Evolutionary conservation across 2,329 filamentous ascomycete genomes (phyloP), one percentile per base, ranked within the genome.

Genomic region (Plectosphaerella sp.): DNA sequence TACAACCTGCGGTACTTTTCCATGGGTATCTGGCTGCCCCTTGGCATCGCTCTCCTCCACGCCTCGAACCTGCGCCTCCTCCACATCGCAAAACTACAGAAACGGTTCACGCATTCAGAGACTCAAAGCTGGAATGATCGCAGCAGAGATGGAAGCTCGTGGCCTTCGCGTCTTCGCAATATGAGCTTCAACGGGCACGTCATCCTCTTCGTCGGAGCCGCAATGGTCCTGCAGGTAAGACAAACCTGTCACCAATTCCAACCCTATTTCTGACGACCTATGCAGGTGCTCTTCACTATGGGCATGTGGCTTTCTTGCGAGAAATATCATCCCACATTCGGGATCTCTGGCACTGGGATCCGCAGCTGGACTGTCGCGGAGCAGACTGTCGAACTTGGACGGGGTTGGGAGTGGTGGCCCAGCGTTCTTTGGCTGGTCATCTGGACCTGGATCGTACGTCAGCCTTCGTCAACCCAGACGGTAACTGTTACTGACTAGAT

Each of bases 361-460:
- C 54, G 55, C 1, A 59, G 62, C 9, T 52, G 49, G 5, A 66
- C 62, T 1, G 50, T 70, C 14, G 72, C 73, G 22, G 73, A 76
- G 14, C 69, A 74, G 12, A 61, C 72, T 15, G 64, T 72, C 8
- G 67, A 69, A 7, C 70, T 75, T 52, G 64, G 68, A 52, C 65
- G 67, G 10, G 82, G 83, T 6, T 80, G 74, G 70, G 83, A 86
- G 65, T 86, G 82, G 82, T 78, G 78, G 64, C 79, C 79, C 1
- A 76, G 75, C 0, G 72, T 79, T 4, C 57, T 78, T 18, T 83
- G 79, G 78, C 79, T 82, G 54, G 64, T 78, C 5, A 62, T 77
- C 49, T 83, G 78, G 79, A 72, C 76, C 5, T 81, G 75, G 71
- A 66, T 79, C 25, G 68, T 70, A 59, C 48, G 66, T 58, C 14